A percentile compares a stretch with the other conserved stretches of the same genome.
phyloP scores from a whole-genome alignment of 345 rosid species.

The Salix purpurea region DNA sequence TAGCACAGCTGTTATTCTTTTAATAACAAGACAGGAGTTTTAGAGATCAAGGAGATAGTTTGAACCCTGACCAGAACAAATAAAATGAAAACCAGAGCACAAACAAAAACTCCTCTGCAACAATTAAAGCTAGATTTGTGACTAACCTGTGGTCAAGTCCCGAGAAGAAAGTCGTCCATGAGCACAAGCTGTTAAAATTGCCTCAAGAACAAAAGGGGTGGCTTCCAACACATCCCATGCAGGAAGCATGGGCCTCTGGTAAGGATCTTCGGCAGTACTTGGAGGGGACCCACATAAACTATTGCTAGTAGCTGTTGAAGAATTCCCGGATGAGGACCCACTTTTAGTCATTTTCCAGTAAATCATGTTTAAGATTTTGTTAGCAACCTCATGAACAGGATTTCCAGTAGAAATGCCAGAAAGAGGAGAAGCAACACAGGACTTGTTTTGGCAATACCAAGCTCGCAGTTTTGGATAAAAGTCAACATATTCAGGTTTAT shows the following conservation, averaged over 20 bases:
- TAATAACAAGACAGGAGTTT: neutral
- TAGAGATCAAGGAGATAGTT: neutral
- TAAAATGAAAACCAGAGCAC: constrained; percentile 1
- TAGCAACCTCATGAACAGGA: constrained; percentile 59
- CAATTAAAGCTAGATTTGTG: constrained; percentile 4
- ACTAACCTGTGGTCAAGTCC: constrained; percentile 55
- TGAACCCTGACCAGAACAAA: neutral
- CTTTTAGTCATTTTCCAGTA: constrained; percentile 45
- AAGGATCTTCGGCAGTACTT: constrained; percentile 40
- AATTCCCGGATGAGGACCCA: constrained; percentile 32
- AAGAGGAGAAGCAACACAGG: constrained; percentile 55
- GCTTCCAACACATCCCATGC: constrained; percentile 78
- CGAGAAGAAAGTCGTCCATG: constrained; percentile 63
- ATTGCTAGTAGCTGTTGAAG: constrained; percentile 36
- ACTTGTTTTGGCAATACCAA: constrained; percentile 68
- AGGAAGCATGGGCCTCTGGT: constrained; percentile 48
- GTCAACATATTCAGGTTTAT: constrained; percentile 44
- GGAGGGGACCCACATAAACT: constrained; percentile 34
- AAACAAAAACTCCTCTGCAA: neutral
- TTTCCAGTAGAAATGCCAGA: constrained; percentile 41
- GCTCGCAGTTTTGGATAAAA: constrained; percentile 53
- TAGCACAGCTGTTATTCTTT: neutral
- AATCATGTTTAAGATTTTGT: constrained; percentile 52
- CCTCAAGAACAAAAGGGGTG: constrained; percentile 54
- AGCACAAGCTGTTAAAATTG: constrained; percentile 67